Evolutionary conservation across 2,329 filamentous ascomycete genomes (phyloP).

Genomic region (Neofusicoccum parvum): DNA sequence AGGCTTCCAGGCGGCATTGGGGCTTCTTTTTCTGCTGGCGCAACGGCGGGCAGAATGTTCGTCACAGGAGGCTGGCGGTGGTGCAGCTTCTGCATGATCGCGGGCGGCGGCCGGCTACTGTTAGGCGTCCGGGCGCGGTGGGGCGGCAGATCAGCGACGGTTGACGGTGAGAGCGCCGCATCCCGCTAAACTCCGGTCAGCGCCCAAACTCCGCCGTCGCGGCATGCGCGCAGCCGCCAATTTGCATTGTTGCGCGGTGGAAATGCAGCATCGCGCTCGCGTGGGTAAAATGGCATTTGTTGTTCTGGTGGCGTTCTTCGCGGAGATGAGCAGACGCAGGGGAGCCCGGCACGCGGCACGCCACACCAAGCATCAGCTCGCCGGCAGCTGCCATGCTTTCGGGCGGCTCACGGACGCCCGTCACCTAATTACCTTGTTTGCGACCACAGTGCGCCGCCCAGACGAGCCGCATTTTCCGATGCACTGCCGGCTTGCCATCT

Average conservation of each 20-base stretch:
- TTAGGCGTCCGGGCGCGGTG: conserved; percentile 9
- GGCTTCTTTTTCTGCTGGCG: neutral
- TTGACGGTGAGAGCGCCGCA: conserved; percentile 8
- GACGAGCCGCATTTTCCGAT: conserved; percentile 8
- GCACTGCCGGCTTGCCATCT: conserved; percentile 6
- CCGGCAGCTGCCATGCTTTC: conserved; percentile 1
- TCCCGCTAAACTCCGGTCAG: neutral
- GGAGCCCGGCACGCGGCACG: neutral
- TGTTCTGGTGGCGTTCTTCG: neutral
- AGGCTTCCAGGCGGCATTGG: neutral
- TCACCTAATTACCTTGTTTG: conserved; percentile 10
- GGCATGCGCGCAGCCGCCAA: no score
- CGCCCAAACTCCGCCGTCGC: no score
- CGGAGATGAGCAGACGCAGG: conserved; percentile 12
- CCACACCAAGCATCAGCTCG: neutral
- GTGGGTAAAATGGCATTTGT: neutral
- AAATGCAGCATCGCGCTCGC: neutral
- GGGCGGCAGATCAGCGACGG: conserved; percentile 25
- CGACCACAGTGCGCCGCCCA: neutral
- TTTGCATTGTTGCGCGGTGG: no score
- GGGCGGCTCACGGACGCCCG: conserved; percentile 10
- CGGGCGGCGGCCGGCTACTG: neutral
- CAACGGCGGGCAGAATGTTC: neutral
- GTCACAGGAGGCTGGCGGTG: conserved; percentile 1
- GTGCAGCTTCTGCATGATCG: neutral